Evolutionary conservation across 192 early-diverging fungal species (phyloP).

Genomic region (Backusella circina): DNA sequence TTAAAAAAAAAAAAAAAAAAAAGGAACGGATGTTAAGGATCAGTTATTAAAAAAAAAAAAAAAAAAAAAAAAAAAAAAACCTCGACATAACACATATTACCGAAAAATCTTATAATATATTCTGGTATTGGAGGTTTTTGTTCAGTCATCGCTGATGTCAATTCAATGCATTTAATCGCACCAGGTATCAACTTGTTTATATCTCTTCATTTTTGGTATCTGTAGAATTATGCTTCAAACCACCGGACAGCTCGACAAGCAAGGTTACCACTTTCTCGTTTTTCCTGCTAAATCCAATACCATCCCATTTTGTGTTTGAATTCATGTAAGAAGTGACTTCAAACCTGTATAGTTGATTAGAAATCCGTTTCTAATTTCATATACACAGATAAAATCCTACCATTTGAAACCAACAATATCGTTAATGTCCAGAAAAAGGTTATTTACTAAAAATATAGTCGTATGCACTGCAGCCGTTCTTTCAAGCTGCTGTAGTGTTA

Average conservation of each 20-base stretch:
- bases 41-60: too few relatives aligned
- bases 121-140: background rate
- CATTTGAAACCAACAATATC: slow-evolving; percentile 4
- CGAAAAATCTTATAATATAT: background rate
- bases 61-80: too few relatives aligned
- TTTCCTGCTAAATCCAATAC: background rate
- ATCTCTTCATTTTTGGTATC: background rate
- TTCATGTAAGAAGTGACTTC: background rate
- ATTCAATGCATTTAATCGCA: background rate
- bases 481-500: background rate
- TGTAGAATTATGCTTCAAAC: background rate
- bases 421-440: background rate
- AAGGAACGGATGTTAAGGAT: too few relatives aligned
- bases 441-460: background rate
- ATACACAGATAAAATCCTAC: background rate
- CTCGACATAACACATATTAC: background rate
- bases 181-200: background rate
- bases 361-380: background rate
- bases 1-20: too few relatives aligned
- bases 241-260: background rate
- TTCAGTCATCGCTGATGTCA: background rate
- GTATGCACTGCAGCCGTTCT: background rate
- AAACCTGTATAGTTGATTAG: background rate
- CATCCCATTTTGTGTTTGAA: slow-evolving; percentile 1
- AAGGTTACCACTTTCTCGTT: background rate